Evolutionary conservation across 495 filamentous ascomycete genomes (phyloP).

Genomic region (Bombardia bombarda): DNA sequence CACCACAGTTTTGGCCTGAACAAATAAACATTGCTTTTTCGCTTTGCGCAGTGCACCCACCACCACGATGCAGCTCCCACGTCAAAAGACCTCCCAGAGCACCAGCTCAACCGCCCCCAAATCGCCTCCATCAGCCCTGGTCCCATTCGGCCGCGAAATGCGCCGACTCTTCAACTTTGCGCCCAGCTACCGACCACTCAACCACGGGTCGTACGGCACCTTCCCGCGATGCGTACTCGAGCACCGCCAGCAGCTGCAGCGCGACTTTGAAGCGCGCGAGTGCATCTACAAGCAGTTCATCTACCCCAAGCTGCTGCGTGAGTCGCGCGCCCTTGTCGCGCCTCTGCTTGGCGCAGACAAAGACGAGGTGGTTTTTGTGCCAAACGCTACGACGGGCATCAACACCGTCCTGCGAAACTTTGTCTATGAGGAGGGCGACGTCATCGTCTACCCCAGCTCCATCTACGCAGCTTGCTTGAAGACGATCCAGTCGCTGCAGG

Average conservation of each 20-base stretch:
- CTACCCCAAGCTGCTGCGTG: conserved; percentile 46
- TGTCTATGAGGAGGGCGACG: conserved; percentile 41
- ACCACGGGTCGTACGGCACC: conserved; percentile 36
- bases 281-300: conserved; percentile 44
- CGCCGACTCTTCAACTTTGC: conserved; percentile 16
- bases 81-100: too few relatives aligned
- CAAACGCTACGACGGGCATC: conserved; percentile 70
- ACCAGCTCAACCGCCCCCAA: too few relatives aligned
- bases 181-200: conserved; percentile 25
- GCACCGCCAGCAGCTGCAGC: conserved; percentile 17
- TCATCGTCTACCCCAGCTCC: conserved; percentile 55
- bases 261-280: conserved; percentile 22
- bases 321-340: conserved; percentile 52
- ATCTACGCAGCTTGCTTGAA: conserved; percentile 67
- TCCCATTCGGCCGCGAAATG: neutral
- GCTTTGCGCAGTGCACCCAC: too few relatives aligned
- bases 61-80: too few relatives aligned
- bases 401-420: conserved; percentile 67
- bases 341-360: conserved; percentile 50
- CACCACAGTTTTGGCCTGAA: too few relatives aligned
- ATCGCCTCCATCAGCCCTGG: neutral
- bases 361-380: conserved; percentile 61
- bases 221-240: conserved; percentile 24
- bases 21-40: too few relatives aligned
- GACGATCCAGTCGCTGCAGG: conserved; percentile 53